phyloP scores from a whole-genome alignment of 2,329 filamentous ascomycete species.

The Clonostachys byssicola region DNA sequence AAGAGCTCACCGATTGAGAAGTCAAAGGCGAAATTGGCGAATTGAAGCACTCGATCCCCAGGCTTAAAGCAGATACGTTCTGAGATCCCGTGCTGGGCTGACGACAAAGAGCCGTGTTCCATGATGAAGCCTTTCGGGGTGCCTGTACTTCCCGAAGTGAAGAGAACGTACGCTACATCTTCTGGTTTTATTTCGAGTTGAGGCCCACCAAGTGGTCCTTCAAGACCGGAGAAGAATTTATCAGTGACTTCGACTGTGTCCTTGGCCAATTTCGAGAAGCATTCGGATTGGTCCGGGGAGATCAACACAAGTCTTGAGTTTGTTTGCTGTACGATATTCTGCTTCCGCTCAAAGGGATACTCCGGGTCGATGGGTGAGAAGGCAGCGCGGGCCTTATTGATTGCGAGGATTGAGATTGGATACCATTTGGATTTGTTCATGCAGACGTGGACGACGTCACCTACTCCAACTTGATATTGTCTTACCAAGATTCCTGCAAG shows the following conservation, averaged over 20 bases:
- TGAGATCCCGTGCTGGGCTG: constrained; percentile 10
- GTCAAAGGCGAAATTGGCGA: constrained; percentile 42
- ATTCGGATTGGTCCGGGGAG: neutral
- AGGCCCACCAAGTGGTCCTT: neutral
- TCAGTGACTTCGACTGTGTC: neutral
- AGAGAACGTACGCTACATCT: constrained; percentile 9
- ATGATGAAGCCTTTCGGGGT: constrained; percentile 7
- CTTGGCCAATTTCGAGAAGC: neutral
- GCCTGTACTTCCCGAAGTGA: constrained; percentile 16
- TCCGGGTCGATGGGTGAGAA: constrained; percentile 11
- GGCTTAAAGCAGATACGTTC: constrained; percentile 3
- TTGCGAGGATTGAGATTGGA: constrained; percentile 8
- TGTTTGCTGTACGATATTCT: neutral
- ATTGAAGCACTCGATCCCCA: constrained; percentile 32
- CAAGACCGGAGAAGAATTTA: neutral
- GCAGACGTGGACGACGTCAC: constrained; percentile 7
- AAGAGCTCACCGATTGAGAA: constrained; percentile 39
- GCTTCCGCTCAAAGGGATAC: neutral
- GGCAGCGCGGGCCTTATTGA: constrained; percentile 14
- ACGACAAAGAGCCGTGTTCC: constrained; percentile 1
- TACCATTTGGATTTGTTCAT: constrained; percentile 10
- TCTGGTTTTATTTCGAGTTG: neutral
- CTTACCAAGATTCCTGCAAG: neutral
- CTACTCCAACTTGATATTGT: neutral
- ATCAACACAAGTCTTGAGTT: neutral